phyloP scores from a whole-genome alignment of 768 basidiomycete species.

The Mycena rosella region DNA sequence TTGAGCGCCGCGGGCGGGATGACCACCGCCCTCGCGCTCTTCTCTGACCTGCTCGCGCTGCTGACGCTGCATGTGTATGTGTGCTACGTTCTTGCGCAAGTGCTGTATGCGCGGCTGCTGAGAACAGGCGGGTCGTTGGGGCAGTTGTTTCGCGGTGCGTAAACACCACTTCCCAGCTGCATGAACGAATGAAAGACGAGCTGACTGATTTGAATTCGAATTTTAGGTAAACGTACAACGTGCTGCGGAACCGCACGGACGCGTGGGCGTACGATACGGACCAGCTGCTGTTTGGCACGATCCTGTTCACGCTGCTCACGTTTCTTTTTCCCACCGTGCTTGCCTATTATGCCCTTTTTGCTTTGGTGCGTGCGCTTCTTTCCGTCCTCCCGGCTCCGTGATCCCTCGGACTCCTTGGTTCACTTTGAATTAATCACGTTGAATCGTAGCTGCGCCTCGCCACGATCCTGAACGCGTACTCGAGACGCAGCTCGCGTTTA shows the following conservation, averaged over 20 bases:
- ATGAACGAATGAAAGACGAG: too few species aligned
- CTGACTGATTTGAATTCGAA: not conserved
- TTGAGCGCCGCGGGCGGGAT: constrained; percentile 57
- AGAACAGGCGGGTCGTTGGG: constrained; percentile 76
- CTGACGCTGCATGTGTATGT: constrained; percentile 80
- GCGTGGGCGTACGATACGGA: constrained; percentile 93
- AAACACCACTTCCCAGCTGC: too few species aligned
- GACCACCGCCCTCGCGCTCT: constrained; percentile 75
- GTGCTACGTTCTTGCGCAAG: constrained; percentile 73
- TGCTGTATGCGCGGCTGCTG: constrained; percentile 72
- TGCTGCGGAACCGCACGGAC: constrained; percentile 88
- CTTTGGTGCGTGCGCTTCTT: constrained; percentile 64
- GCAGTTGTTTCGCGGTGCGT: constrained; percentile 89
- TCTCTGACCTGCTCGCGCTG: constrained; percentile 74
- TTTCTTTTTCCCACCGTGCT: constrained; percentile 89
- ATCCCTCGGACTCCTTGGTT: too few species aligned
- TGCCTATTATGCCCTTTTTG: constrained; percentile 89
- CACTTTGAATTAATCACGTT: too few species aligned
- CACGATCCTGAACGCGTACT: constrained; percentile 73
- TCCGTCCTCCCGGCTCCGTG: too few species aligned
- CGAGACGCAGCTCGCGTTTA: constrained; percentile 76
- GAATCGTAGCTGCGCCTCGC: constrained; percentile 61
- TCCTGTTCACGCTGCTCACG: constrained; percentile 84
- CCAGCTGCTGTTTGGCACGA: constrained; percentile 94
- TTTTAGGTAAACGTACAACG: constrained; percentile 94